Evolutionary conservation across 768 basidiomycete species (phyloP), one percentile per base, ranked within the genome.

Genomic region (Sutorius australiensis): DNA sequence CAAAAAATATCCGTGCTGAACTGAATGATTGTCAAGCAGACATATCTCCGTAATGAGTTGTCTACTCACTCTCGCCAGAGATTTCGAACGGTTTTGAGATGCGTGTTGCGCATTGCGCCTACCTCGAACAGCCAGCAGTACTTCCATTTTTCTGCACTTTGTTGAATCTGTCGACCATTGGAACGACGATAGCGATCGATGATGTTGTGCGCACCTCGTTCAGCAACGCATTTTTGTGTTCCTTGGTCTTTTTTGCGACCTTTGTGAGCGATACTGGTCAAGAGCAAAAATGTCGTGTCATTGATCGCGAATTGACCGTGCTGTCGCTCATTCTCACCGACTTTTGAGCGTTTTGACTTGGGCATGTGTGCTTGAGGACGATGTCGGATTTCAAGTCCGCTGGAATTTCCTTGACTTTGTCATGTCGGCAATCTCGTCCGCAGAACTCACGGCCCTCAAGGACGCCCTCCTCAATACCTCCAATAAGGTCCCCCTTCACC

Each of bases 121-220:
- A 98, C 92, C 61, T 89, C 85, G 67, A 99, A 97, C 36, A 98
- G 67, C 92, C 94, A 99, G 73, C 92, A 89, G 71, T 97, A 95
- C 65, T 82, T 82, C 86, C 91, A 98, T 75, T 92, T 89, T 60
- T 95, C 92, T 19, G 85, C 75, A 67, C 85, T 84, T 65, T 79
- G 79, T 76, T 92, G 89, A 49, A 98, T 75, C 92, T 94, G 63
- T 50, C 51, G 17, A 49, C 87, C 43, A 33, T 40, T 33, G 39
- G 36, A 44, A 57, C 17, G 55, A 59, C 41, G 45, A 40, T 10
- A 28, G 49, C 34, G 49, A 45, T 51, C 40, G 33, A 51, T 38
- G 30, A 34, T 14, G 55, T 49, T 17, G 33, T 55, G 69, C 80
- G 38, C 52, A 92, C 91, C 74, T 92, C 84, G 54, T 79, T 80